Conservation (phyloP, 2,329 filamentous ascomycete genomes). For the Colletotrichum sp. region DNA sequence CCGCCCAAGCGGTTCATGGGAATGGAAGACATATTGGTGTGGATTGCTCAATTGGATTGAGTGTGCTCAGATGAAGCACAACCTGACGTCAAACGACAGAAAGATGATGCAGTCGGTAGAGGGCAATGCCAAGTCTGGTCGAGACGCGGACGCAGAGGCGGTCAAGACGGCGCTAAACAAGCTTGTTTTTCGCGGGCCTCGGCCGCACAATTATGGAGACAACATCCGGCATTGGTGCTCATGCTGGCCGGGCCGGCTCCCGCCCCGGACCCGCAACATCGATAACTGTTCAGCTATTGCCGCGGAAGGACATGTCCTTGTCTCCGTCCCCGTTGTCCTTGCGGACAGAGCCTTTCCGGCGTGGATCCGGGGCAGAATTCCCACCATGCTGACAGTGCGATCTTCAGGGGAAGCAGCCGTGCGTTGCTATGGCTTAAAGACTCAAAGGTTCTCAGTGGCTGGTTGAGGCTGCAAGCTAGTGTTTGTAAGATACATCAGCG, state of each 20-base stretch:
- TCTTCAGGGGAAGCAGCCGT: background rate
- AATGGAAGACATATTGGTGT: slow-evolving; percentile 12
- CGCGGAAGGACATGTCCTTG: background rate
- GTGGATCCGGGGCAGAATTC: background rate
- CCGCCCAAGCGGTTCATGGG: slow-evolving; percentile 23
- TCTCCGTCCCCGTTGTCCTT: background rate
- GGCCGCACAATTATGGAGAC: slow-evolving; percentile 5
- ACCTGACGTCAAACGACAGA: background rate
- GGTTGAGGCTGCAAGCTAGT: background rate
- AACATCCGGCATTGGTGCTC: background rate
- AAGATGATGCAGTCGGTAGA: background rate
- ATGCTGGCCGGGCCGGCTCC: background rate
- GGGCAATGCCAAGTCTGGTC: background rate
- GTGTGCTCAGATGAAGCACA: background rate
- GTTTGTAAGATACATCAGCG: background rate
- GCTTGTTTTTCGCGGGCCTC: slow-evolving; percentile 17
- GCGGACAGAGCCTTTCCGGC: background rate
- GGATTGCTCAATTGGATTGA: background rate
- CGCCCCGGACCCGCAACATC: background rate
- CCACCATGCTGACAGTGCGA: background rate
- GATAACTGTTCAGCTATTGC: background rate
- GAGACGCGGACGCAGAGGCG: background rate
- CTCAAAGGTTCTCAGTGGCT: background rate
- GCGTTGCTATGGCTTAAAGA: background rate
- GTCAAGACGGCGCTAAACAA: slow-evolving; percentile 17